Percentiles rank a stretch among this genome's conserved stretches.
Evolutionary conservation across 2,329 filamentous ascomycete species (phyloP).

Genomic region (Claviceps maximensis): DNA sequence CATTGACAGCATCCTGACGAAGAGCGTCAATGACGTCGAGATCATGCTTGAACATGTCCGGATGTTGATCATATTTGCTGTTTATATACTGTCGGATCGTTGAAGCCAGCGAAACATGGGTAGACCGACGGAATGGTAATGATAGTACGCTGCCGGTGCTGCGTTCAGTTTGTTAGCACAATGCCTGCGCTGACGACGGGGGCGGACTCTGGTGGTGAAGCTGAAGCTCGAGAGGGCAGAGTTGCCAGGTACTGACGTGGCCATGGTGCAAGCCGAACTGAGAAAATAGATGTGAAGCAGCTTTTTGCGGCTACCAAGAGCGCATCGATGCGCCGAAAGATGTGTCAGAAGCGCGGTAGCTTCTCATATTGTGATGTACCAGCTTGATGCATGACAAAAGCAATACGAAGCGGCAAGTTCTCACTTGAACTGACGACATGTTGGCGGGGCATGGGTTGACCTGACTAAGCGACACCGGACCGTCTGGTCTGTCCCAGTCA

Average conservation of each 20-base stretch:
- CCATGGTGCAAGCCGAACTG: not conserved
- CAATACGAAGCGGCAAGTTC: too few species aligned
- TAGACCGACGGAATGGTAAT: conserved; percentile 79
- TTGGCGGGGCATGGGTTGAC: not conserved
- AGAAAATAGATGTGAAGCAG: not conserved
- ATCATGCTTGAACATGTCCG: conserved; percentile 89
- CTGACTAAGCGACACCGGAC: too few species aligned
- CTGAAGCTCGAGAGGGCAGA: not conserved
- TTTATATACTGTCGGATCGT: conserved; percentile 94
- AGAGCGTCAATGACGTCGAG: conserved; percentile 71
- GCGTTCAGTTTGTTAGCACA: not conserved
- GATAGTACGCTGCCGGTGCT: conserved; percentile 49
- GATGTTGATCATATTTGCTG: conserved; percentile 95
- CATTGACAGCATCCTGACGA: conserved; percentile 74
- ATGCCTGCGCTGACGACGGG: not conserved
- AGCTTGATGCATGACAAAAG: not conserved
- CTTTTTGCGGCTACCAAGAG: not conserved
- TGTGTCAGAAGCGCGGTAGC: not conserved
- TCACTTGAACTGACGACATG: not conserved
- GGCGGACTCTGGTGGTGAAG: not conserved
- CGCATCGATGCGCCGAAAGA: not conserved
- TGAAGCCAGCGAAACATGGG: conserved; percentile 61
- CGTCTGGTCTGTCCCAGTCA: too few species aligned
- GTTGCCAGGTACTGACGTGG: conserved; percentile 1
- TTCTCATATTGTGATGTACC: not conserved